Base-by-base conservation (phyloP, 2,329 filamentous ascomycete species). In the Colletotrichum shisoi region DNA sequence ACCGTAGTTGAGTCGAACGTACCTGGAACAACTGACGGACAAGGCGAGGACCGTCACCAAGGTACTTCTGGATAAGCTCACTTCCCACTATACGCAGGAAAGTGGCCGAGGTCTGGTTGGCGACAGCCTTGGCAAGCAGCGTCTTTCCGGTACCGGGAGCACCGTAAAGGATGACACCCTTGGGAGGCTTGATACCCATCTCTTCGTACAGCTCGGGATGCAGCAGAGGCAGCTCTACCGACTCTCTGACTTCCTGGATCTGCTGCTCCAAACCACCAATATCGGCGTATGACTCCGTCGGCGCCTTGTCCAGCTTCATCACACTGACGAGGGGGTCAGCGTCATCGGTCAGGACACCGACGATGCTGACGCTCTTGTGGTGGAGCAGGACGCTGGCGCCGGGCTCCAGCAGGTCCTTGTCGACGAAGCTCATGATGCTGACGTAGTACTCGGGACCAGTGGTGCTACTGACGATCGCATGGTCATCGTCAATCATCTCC, bases 101-200 rank as follows among this genome's bases (percentile, higher is more conserved):
- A 78, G 91, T 97, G 70, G 95, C 95, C 9, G 95, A 98, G 48
- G 95, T 99, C 75, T 93, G 96, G 81, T 99, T 98, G 74, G 95
- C 95, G 42, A 99, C 95, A 21, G 95, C 95, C 85, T 99, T 99
- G 77, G 98, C 94, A 75, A 97, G 82, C 92, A 97, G 96, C 15
- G 94, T 97, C 85, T 97, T 97, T 76, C 94, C 94, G 13, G 93
- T 97, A 76, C 95, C 95, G 1, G 95, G 95, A 34, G 95, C 95
- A 1, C 95, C 95, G 78, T 99, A 99, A 31, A 99, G 89, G 75
- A 99, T 99, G 73, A 99, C 95, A 85, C 95, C 95, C 86, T 99
- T 99, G 69, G 95, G 95, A 4, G 95, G 95, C 81, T 99, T 99
- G 85, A 99, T 98, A 76, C 95, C 95, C 95, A 99, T 99, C 83